Evolutionary conservation across 2,329 filamentous ascomycete species (phyloP).

Genomic region (Apiospora marii): DNA sequence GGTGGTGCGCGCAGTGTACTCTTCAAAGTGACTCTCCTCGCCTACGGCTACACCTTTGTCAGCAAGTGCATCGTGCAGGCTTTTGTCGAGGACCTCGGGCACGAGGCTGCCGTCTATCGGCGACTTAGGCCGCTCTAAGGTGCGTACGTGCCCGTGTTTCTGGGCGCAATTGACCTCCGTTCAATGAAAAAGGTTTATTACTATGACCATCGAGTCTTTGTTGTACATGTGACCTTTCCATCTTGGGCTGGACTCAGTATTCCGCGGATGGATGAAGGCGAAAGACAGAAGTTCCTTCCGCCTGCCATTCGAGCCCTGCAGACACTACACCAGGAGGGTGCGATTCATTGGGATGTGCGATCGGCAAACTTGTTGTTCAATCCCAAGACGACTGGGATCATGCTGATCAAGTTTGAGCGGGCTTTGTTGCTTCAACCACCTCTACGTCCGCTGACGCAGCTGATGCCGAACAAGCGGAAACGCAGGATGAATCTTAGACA

Average conservation of each 20-base stretch:
- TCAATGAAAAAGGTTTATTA: conserved; percentile 13
- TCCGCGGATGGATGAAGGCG: neutral
- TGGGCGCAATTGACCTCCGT: conserved; percentile 10
- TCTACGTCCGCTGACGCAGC: conserved; percentile 2
- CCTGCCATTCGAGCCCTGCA: neutral
- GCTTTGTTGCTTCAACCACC: neutral
- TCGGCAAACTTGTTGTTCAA: conserved; percentile 17
- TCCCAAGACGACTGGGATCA: neutral
- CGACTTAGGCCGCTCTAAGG: conserved; percentile 6
- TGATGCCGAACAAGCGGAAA: conserved; percentile 19
- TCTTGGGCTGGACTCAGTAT: conserved; percentile 16
- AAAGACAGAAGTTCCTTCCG: neutral
- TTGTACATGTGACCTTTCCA: conserved; percentile 4
- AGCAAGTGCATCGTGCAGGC: conserved; percentile 7
- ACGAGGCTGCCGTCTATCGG: conserved; percentile 16
- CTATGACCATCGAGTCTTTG: conserved; percentile 14
- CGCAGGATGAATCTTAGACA: neutral
- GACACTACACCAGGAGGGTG: neutral
- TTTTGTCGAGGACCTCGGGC: conserved; percentile 19
- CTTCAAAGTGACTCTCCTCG: neutral
- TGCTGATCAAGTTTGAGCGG: conserved; percentile 18
- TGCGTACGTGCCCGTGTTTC: conserved; percentile 19
- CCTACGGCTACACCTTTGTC: conserved; percentile 16
- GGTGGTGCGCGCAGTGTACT: too few relatives aligned
- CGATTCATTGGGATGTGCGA: conserved; percentile 3